A percentile compares a stretch with the other conserved stretches of the same genome.
Conservation (phyloP, 1,284 basidiomycete species). For the Cryptococcus amylolentus region DNA sequence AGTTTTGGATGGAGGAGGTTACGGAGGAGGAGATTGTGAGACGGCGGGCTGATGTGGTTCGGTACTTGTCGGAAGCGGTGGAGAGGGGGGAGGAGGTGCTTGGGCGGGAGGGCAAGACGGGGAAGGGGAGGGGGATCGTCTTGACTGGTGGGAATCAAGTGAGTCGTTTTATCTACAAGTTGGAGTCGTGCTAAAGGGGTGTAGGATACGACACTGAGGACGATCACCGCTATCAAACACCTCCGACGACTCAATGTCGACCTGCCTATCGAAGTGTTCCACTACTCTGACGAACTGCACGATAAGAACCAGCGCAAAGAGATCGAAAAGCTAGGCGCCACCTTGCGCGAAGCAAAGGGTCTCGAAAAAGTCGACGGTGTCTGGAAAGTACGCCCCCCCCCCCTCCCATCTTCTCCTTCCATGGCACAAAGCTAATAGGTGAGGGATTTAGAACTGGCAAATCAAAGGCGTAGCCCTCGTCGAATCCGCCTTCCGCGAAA, state of each 20-base stretch:
- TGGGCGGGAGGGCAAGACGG: slow-evolving; percentile 18
- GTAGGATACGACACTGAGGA: slow-evolving; percentile 49
- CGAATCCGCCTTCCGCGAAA: slow-evolving; percentile 50
- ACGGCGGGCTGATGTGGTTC: slow-evolving; percentile 42
- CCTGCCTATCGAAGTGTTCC: slow-evolving; percentile 52
- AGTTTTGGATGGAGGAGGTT: slow-evolving; percentile 43
- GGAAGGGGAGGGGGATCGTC: slow-evolving; percentile 47
- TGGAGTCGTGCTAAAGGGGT: not conserved
- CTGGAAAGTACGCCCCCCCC: slow-evolving; percentile 31
- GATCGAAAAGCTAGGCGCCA: slow-evolving; percentile 45
- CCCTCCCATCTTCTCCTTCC: not conserved
- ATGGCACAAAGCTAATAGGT: not conserved
- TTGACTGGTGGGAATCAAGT: slow-evolving; percentile 51
- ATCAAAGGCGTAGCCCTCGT: slow-evolving; percentile 53
- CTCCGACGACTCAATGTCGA: slow-evolving; percentile 40
- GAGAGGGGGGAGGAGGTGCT: slow-evolving; percentile 33
- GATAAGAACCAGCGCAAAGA: slow-evolving; percentile 30
- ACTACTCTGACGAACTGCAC: slow-evolving; percentile 49
- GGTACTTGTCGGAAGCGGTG: slow-evolving; percentile 34
- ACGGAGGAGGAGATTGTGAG: slow-evolving; percentile 30
- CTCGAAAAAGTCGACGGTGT: slow-evolving; percentile 30
- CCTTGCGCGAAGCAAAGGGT: slow-evolving; percentile 30
- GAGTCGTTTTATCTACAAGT: slow-evolving; percentile 6
- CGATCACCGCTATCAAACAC: slow-evolving; percentile 45
- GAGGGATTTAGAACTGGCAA: slow-evolving; percentile 46